Evolutionary conservation across 371 early-diverging fungal genomes (phyloP), one percentile per base, ranked within the genome.

Genomic region (Zopfochytrium polystomum): DNA sequence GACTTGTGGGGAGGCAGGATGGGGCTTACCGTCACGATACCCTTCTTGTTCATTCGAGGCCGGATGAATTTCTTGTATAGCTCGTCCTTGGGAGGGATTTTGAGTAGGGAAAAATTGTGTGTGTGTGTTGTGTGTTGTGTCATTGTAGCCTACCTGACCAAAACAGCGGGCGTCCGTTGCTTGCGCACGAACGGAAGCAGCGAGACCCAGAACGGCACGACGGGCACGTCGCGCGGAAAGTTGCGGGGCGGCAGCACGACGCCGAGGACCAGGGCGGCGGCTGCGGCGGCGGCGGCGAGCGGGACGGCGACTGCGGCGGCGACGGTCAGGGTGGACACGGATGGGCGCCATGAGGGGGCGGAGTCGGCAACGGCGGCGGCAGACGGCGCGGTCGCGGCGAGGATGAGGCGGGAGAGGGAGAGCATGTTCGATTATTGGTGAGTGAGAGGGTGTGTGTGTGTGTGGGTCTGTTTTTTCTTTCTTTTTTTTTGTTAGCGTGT

Each of bases 121-220:
- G n/a, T n/a, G n/a, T n/a, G n/a, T n/a, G n/a, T n/a, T n/a, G n/a
- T n/a, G n/a, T n/a, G n/a, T n/a, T n/a, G n/a, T n/a, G n/a, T n/a
- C n/a, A n/a, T n/a, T n/a, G n/a, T n/a, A n/a, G n/a, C n/a, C n/a
- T 7, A 52, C 38, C 38, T 38, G 38, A 7, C 38, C 38, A 18
- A n/a, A 38, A 38, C 38, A 38, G 38, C 7, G 38, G 38, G 11
- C 18, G 7, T 7, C 38, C 38, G 11, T 18, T 18, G 7, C 38
- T 38, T 22, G 9, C 25, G 11, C 18, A 52, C 52, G 29, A 52
- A 52, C 34, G 32, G 32, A 13, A 52, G 52, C 29, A 33, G 18
- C 32, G 52, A 52, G 29, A 52, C 52, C 52, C 52, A 52, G 52
- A 52, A 29, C 29, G 52, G 52, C 7, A 52, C 52, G 34, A 52